Evolutionary conservation across 1,284 basidiomycete species (phyloP), one percentile per base, ranked within the genome.

Genomic region (Ceratobasidium theobromae): DNA sequence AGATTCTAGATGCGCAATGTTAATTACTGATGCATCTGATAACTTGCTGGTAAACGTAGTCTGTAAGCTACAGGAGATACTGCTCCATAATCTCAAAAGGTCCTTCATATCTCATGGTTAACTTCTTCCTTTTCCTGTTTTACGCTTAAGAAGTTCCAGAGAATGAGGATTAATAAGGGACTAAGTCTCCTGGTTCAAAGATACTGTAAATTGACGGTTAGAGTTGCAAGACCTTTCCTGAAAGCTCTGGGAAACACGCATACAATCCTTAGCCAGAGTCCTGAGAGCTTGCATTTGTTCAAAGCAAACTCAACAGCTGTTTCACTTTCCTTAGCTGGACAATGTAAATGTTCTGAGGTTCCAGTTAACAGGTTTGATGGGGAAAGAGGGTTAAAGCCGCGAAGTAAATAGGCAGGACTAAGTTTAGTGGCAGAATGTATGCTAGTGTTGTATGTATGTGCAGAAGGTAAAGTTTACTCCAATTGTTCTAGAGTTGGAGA

Each of bases 81-180:
- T 14, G 58, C 49, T 76, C 69, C 8, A 71, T 51, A 0, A 78
- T 68, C 40, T 73, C 72, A 66, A 78, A 79, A 0, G 77, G 78
- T 6, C 77, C 77, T 0, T 76, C 71, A 8, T 67, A 67, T 0
- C 72, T 43, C n/a, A 73, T 72, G 0, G 75, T 68, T 2, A 79
- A 68, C 58, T 79, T 78, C 4, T 54, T 4, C 76, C 76, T 32
- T 70, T 69, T 3, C 76, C n/a, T n/a, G n/a, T n/a, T n/a, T n/a
- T 73, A n/a, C n/a, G n/a, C 69, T 75, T 67, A 0, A 69, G 64
- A 32, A 74, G 67, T 54, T 76, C 58, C 16, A 76, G 53, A 0
- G 70, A 68, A 51, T 76, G 73, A 4, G 76, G 75, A 46, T 77
- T 77, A 1, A 77, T 68, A 1, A 77, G 67, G n/a, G 0, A 75